A percentile compares a stretch with the other conserved stretches of the same genome.
Evolutionary conservation across 2,329 filamentous ascomycete species (phyloP).

Genomic region (Leptographium lundbergii): DNA sequence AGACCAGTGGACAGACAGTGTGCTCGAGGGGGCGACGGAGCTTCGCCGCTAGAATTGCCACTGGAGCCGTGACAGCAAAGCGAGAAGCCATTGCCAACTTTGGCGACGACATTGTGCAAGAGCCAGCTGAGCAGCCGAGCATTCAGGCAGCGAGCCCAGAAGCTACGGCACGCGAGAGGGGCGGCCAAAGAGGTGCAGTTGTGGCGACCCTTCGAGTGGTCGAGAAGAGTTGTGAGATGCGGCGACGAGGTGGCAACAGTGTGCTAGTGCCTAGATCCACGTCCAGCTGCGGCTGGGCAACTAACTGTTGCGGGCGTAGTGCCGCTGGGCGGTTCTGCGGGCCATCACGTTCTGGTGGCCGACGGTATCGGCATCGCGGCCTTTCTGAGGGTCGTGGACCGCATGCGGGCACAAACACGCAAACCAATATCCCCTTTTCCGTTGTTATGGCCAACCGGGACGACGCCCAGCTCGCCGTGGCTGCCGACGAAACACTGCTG

Average conservation of each 20-base stretch:
- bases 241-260: no score
- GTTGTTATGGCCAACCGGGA: no score
- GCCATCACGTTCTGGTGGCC: constrained; percentile 48
- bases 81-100: no score
- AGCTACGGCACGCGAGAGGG: constrained; percentile 1
- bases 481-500: no score
- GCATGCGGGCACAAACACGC: constrained; percentile 13
- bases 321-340: constrained; percentile 30
- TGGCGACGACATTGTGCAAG: no score
- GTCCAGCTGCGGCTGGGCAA: constrained; percentile 43
- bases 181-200: constrained; percentile 14
- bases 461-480: no score
- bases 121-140: no score
- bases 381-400: constrained; percentile 38
- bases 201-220: constrained; percentile 36
- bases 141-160: constrained; percentile 19
- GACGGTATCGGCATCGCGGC: constrained; percentile 57
- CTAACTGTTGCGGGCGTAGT: constrained; percentile 40
- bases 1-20: no score
- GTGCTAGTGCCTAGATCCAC: constrained; percentile 35
- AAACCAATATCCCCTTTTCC: no score
- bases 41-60: no score
- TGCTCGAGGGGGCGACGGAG: no score
- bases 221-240: constrained; percentile 38
- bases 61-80: no score